Percentiles rank a stretch among this genome's conserved stretches.
Evolutionary conservation across 2,329 filamentous ascomycete genomes (phyloP).

Genomic region (Grosmannia clavigera): DNA sequence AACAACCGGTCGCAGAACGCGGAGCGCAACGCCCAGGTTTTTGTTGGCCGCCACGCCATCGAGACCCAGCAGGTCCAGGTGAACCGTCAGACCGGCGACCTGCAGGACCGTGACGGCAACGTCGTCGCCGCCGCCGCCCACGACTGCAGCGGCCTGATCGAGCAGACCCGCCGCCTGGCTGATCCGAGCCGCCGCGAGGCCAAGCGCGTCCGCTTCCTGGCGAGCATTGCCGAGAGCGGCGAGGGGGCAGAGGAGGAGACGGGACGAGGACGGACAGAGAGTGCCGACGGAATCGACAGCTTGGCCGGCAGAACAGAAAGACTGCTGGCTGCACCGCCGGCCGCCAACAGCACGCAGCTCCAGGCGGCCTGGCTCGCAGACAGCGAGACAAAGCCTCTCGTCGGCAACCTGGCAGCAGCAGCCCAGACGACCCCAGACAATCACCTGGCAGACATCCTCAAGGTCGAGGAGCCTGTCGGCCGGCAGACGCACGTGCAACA

Average conservation of each 20-base stretch:
- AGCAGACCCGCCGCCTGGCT: conserved; percentile 8
- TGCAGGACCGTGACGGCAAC: conserved; percentile 12
- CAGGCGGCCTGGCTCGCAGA: too few relatives aligned
- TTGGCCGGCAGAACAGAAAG: too few relatives aligned
- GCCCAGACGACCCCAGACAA: too few relatives aligned
- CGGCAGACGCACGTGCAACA: too few relatives aligned
- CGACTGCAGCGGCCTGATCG: conserved; percentile 9
- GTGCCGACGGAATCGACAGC: too few relatives aligned
- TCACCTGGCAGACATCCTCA: too few relatives aligned
- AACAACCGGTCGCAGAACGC: conserved; percentile 14
- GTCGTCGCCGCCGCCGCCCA: conserved; percentile 4
- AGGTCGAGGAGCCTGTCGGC: too few relatives aligned
- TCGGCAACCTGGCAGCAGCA: too few relatives aligned
- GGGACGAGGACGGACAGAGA: too few relatives aligned
- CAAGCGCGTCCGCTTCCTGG: background rate
- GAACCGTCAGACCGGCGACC: conserved; percentile 3
- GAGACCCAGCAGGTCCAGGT: conserved; percentile 7
- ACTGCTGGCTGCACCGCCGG: background rate
- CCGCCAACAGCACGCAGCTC: too few relatives aligned
- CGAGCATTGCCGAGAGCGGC: background rate
- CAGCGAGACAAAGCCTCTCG: too few relatives aligned
- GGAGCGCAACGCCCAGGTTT: conserved; percentile 13
- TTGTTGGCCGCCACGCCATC: conserved; percentile 12
- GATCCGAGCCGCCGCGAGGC: conserved; percentile 1
- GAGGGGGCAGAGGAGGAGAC: background rate